Evolutionary conservation across 345 rosid species (phyloP), one percentile per base, ranked within the genome.

Genomic region (Lepidium africanum): DNA sequence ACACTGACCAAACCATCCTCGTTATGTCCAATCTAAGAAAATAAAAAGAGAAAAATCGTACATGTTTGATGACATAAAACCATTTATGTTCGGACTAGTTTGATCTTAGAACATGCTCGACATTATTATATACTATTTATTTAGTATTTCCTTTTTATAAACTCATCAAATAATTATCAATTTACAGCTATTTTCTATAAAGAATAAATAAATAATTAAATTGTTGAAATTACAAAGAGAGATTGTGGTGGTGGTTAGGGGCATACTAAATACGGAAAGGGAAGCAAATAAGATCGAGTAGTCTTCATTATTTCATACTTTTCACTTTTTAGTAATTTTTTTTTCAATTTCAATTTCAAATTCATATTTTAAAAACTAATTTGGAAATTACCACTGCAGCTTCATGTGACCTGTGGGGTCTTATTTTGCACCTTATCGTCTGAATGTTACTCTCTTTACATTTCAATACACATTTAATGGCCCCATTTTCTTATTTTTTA

Each of bases 321-420:
- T 67, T 17, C 73, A 67, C 12, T 43, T 53, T 74, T 16, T 53
- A 61, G 68, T 59, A 73, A 50, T 41, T 2, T 55, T 12, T 48
- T 36, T 35, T 33, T 13, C 8, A 5, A 6, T 7, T 25, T 56
- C 6, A 1, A 0, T 6, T 21, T 6, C 23, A 46, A 36, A 21
- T 55, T 64, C 37, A 30, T 36, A 52, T 37, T 49, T 57, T 45
- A 63, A n/a, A 5, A 63, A 63, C 56, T 50, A 42, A 58, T 9
- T 12, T 50, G 67, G 71, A 65, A 58, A 59, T 30, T 42, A 15
- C 36, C 67, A 59, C 72, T 66, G 77, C 40, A 50, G 72, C 62
- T 66, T 73, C 77, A 73, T 73, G 72, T 66, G 72, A 65, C 25
- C 27, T 41, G 72, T 73, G 46, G 77, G 77, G 77, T 65, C 66